Conservation (phyloP, 1,284 basidiomycete species). For the Flammula alnicola region DNA sequence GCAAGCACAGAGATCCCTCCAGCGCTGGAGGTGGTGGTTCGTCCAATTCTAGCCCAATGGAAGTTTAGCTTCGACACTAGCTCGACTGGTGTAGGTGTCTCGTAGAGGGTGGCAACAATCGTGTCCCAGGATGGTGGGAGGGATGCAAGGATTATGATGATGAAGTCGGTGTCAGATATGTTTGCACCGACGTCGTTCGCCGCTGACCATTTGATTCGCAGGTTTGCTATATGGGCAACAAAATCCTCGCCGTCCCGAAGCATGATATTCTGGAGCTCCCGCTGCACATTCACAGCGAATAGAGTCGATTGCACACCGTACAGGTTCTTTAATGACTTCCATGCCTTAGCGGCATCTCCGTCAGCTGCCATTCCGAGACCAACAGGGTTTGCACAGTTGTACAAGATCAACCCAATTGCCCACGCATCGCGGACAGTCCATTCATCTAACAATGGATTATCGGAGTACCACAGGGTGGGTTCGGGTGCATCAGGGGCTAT, state of each 20-base stretch:
- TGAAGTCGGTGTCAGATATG: conserved; percentile 5
- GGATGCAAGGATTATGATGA: conserved; percentile 1
- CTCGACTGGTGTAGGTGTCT: neutral
- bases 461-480: conserved; percentile 4
- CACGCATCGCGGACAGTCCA: conserved; percentile 22
- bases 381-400: conserved; percentile 25
- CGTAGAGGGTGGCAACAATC: neutral
- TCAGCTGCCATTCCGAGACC: conserved; percentile 21
- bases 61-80: neutral
- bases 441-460: conserved; percentile 18
- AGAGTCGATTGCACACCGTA: conserved; percentile 4
- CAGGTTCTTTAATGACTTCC: conserved; percentile 18
- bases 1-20: neutral
- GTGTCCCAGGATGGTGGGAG: conserved; percentile 6
- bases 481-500: neutral
- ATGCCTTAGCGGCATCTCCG: conserved; percentile 18
- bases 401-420: conserved; percentile 15
- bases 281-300: neutral
- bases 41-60: conserved; percentile 2
- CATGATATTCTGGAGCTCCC: neutral
- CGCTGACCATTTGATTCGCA: conserved; percentile 1
- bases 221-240: neutral
- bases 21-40: neutral
- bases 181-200: conserved; percentile 1
- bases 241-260: conserved; percentile 1